These are phyloP conservation scores for Fusarium nisikadoi DNA, from an alignment of 2,329 filamentous ascomycete genomes.

Conservation along the genomic window DNA sequence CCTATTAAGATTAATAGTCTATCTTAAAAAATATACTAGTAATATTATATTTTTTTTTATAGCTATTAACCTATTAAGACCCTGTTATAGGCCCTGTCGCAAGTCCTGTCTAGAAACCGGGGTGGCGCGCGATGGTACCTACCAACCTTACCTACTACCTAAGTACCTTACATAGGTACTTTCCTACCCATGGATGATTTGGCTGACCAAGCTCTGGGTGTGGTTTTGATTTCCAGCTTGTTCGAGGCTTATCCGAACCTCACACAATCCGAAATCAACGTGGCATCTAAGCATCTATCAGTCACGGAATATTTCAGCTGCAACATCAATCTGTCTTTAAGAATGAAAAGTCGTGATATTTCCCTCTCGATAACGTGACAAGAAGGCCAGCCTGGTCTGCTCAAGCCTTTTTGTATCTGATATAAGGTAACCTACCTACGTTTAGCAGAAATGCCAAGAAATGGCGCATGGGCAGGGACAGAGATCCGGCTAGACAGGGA, in stretches of 20 bases:
- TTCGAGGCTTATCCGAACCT: background rate
- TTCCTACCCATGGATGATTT: slow-evolving; percentile 1
- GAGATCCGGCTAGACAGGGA: slow-evolving; percentile 40
- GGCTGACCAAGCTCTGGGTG: slow-evolving; percentile 20
- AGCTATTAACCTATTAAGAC: no score
- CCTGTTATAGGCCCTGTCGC: no score
- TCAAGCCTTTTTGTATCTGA: slow-evolving; percentile 12
- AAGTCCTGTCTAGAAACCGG: no score
- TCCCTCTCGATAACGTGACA: background rate
- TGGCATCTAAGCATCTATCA: background rate
- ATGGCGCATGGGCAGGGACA: slow-evolving; percentile 34
- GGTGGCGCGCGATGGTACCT: no score
- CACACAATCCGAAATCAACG: background rate
- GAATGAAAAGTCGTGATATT: background rate
- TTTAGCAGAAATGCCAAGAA: slow-evolving; percentile 36
- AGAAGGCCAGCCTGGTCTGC: background rate
- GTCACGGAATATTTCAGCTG: background rate
- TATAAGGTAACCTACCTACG: background rate
- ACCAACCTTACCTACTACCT: background rate
- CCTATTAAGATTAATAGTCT: no score
- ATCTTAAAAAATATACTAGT: no score
- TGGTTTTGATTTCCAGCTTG: background rate
- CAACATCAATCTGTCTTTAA: background rate
- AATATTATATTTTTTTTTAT: no score
- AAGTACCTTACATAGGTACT: background rate